Evolutionary conservation across 2,329 filamentous ascomycete species (phyloP).

Genomic region (Daldinia sp.): DNA sequence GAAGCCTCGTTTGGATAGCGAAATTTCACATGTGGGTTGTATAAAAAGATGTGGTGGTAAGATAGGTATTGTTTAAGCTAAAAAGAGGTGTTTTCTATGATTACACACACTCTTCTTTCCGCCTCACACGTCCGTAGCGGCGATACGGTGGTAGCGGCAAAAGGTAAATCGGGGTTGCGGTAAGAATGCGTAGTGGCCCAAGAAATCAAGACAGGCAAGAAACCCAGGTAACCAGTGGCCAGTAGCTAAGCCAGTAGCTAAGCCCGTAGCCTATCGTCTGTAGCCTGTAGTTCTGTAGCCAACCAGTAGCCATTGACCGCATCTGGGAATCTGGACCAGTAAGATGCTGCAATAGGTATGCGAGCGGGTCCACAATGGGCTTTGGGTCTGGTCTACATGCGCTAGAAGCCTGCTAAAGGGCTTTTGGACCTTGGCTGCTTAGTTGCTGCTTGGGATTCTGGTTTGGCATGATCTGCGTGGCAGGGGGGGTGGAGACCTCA

Average conservation of each 20-base stretch:
- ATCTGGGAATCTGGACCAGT: constrained; percentile 17
- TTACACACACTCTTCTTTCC: constrained; percentile 35
- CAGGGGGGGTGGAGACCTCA: constrained; percentile 20
- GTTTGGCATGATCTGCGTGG: constrained; percentile 39
- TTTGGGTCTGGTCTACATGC: neutral
- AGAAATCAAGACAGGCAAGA: neutral
- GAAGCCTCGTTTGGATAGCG: constrained; percentile 2
- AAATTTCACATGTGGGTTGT: constrained; percentile 25
- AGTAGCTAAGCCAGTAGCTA: constrained; percentile 8
- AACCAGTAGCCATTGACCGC: constrained; percentile 11
- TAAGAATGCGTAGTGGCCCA: constrained; percentile 30
- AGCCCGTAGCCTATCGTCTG: too few relatives aligned
- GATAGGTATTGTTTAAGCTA: constrained; percentile 34
- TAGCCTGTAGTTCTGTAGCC: neutral
- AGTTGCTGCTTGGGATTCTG: neutral
- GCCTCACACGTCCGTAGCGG: constrained; percentile 37
- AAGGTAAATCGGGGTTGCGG: constrained; percentile 37
- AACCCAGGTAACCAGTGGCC: constrained; percentile 11
- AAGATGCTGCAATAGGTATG: constrained; percentile 12
- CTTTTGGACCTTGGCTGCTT: constrained; percentile 7
- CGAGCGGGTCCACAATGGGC: constrained; percentile 1
- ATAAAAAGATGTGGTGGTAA: constrained; percentile 10
- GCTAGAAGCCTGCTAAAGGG: neutral
- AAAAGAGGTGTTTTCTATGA: constrained; percentile 39
- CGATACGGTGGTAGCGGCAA: constrained; percentile 40